These are phyloP conservation scores for Blastocystis sp. DNA, from an alignment of 352 stramenopile species.

Conservation along the genomic window DNA sequence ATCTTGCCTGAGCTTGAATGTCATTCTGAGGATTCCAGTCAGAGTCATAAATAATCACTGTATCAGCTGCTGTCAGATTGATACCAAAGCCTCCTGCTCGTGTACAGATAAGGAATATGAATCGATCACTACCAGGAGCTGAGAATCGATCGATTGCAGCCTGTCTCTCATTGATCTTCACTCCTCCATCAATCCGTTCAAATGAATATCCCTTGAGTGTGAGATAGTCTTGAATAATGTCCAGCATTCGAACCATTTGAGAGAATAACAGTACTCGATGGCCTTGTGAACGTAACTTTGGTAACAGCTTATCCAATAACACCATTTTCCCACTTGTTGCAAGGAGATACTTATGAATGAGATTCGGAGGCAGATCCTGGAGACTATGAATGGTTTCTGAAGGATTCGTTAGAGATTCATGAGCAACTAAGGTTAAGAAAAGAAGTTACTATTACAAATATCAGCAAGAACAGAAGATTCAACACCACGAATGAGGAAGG, in stretches of 20 bases:
- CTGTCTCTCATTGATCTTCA: conserved; percentile 89
- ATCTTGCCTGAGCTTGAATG: conserved; percentile 80
- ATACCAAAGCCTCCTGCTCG: conserved; percentile 93
- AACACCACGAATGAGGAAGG: conserved; percentile 89
- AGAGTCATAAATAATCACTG: conserved; percentile 97
- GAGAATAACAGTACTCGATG: conserved; percentile 96
- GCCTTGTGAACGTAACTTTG: conserved; percentile 83
- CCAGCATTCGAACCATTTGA: conserved; percentile 86
- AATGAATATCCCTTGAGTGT: conserved; percentile 79
- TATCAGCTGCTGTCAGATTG: conserved; percentile 95
- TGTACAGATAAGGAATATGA: conserved; percentile 94
- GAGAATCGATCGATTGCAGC: conserved; percentile 82
- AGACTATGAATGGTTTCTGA: not conserved
- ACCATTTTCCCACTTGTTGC: conserved; percentile 91
- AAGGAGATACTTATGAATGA: conserved; percentile 72
- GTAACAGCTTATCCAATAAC: conserved; percentile 94
- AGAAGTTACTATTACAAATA: conserved; percentile 63
- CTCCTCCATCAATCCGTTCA: conserved; percentile 94
- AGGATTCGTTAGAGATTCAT: conserved; percentile 34
- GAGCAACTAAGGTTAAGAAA: not conserved
- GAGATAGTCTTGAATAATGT: conserved; percentile 98
- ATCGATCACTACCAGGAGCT: conserved; percentile 68
- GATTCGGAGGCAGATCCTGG: not conserved
- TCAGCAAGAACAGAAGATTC: conserved; percentile 71
- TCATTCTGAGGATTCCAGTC: conserved; percentile 96